These are phyloP conservation scores for Physcia stellaris DNA, from an alignment of 495 filamentous ascomycete species.

Conservation along the genomic window DNA sequence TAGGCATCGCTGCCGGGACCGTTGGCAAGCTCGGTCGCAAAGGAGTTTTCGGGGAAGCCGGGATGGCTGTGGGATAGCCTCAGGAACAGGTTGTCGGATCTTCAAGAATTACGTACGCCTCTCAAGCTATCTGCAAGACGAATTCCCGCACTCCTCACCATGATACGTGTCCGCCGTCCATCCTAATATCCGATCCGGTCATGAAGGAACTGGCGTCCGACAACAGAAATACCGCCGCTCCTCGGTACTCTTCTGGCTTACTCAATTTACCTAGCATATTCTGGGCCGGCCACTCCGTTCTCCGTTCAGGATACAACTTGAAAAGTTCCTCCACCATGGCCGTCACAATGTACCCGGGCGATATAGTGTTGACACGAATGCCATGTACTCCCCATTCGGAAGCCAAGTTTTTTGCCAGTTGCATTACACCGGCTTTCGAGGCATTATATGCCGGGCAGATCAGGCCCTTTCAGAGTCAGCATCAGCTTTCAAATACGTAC, in stretches of 20 bases:
- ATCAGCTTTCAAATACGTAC: not conserved
- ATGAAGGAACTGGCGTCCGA: slow-evolving; percentile 82
- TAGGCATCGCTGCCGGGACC: slow-evolving; percentile 45
- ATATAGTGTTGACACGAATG: slow-evolving; percentile 92
- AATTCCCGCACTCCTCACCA: too few species aligned
- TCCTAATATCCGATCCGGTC: slow-evolving; percentile 66
- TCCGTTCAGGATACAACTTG: slow-evolving; percentile 57
- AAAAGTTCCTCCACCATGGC: slow-evolving; percentile 77
- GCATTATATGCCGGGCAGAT: slow-evolving; percentile 80
- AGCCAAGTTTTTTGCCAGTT: slow-evolving; percentile 76
- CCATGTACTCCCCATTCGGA: slow-evolving; percentile 73
- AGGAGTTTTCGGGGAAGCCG: slow-evolving; percentile 33
- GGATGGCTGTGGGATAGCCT: too few species aligned
- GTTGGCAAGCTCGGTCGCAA: slow-evolving; percentile 38
- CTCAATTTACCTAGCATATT: slow-evolving; percentile 82
- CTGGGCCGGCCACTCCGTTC: slow-evolving; percentile 65
- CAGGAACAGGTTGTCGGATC: too few species aligned
- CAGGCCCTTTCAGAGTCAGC: slow-evolving; percentile 36
- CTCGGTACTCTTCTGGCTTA: slow-evolving; percentile 65
- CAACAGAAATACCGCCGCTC: slow-evolving; percentile 71
- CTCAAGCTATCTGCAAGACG: too few species aligned
- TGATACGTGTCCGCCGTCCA: slow-evolving; percentile 69
- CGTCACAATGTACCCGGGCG: slow-evolving; percentile 91
- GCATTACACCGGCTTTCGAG: slow-evolving; percentile 76
- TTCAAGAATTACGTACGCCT: too few species aligned